Evolutionary conservation across 2,329 filamentous ascomycete species (phyloP), one percentile per base, ranked within the genome.

Genomic region (Claviceps humidiphila): DNA sequence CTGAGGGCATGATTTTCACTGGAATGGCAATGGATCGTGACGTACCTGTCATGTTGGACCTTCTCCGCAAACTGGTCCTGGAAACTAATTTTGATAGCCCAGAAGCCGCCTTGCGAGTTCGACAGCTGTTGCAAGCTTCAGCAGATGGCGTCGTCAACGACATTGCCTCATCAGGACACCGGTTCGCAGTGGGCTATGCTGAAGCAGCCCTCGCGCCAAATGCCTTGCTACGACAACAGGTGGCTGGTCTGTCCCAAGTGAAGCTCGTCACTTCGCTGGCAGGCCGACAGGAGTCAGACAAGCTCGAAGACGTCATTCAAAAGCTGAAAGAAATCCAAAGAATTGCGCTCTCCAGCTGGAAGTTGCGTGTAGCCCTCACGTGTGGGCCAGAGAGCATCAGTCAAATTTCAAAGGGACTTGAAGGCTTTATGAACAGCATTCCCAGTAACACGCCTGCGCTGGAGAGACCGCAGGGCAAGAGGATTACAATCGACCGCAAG

Each of bases 1-100:
- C 79, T 17, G 93, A 98, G 68, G 93, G 93, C 0, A 72, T 98
- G 26, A 80, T 85, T 13, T 83, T 97, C 52, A 83, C 83, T 3
- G 91, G 93, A 16, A 95, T 86, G 72, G 90, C 90, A 0, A 71
- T 98, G 40, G 91, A 98, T 63, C 79, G 84, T 57, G 95, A 98
- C 60, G 81, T 98, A 1, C 85, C 89, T 0, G 84, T 85, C 52
- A 95, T 98, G 89, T 88, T 94, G 60, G 82, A 91, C 46, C 77
- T 98, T 13, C 71, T 98, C 30, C 81, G 82, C 43, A 87, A 82
- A 51, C 72, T 98, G 11, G 78, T 97, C 14, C 71, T 85, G 30
- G 90, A 95, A 59, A 96, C 93, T 1, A 80, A 97, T 65, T 98
- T 98, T 62, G 86, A 90, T 58, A 85, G 85, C 55, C 77, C 86